Evolutionary conservation across 108 stramenopile genomes (phyloP), one percentile per base, ranked within the genome.

Genomic region (Seminavis robusta): DNA sequence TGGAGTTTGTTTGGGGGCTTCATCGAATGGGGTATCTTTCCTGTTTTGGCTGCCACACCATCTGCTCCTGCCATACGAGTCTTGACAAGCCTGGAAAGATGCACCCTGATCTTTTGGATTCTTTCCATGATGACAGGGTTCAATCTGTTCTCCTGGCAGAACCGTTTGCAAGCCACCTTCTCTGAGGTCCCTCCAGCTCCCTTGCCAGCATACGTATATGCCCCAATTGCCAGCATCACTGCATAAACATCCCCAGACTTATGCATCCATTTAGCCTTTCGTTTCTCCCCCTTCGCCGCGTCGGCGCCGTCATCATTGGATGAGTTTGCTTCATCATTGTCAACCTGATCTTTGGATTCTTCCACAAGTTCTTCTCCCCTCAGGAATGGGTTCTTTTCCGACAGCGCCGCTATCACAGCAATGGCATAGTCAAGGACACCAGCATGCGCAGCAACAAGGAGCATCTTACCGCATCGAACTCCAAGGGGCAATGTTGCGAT

Each of bases 131-230:
- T 67, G 0, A 76, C 76, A 16, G 56, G 55, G 56, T 86, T 71
- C 27, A 94, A 56, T 25, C 90, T 84, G 59, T 94, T 89, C 60
- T 88, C 84, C 33, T 85, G 81, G 56, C 93, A 94, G 58, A 94
- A 94, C 32, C 60, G 61, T 29, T 59, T 70, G 51, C 79, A 68
- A 2, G 87, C 85, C 13, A 72, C 10, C 37, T 71, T 78, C 51
- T 94, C 88, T 11, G 87, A 59, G 21, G 54, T 53, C 0, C 91
- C 91, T 31, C 92, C 88, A 26, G 88, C 84, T 20, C 73, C 86
- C 53, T 67, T 64, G n/a, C 92, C 81, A 33, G 93, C 89, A 57
- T 81, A 90, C 6, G 86, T 72, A 56, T 83, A 91, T 8, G 84
- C 93, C 28, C 93, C 93, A 17, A 72, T 73, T 27, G 93, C 93